A percentile compares a stretch with the other conserved stretches of the same genome.
These are phyloP conservation scores for Saprolegnia parasitica DNA, from an alignment of 352 stramenopile genomes.

Conservation along the genomic window DNA sequence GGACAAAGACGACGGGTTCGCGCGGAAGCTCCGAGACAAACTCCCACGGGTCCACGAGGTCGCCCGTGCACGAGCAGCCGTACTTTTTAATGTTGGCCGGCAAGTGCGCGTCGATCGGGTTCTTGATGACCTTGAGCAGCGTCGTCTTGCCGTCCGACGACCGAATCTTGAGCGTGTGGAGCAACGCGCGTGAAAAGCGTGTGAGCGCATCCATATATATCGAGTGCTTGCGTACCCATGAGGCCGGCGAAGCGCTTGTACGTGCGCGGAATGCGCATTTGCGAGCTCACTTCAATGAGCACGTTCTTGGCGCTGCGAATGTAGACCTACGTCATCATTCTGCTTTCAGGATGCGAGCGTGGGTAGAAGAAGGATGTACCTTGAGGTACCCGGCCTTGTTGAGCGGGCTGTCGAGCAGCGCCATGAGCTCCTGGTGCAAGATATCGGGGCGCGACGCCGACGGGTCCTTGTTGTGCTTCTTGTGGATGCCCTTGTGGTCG, in stretches of 20 bases:
- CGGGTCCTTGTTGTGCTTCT: conserved; percentile 95
- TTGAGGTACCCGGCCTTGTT: conserved; percentile 99
- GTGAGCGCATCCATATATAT: conserved; percentile 9
- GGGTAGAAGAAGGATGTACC: conserved; percentile 35
- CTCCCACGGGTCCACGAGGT: conserved; percentile 92
- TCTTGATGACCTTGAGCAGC: conserved; percentile 99
- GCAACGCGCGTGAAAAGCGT: conserved; percentile 48
- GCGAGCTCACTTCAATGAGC: conserved; percentile 97
- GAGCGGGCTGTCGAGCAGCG: conserved; percentile 97
- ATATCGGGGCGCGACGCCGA: conserved; percentile 98
- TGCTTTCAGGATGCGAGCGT: not conserved
- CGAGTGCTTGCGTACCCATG: conserved; percentile 75
- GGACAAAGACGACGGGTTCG: conserved; percentile 95
- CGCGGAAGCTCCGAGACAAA: conserved; percentile 91
- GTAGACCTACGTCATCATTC: conserved; percentile 81
- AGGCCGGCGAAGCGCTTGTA: conserved; percentile 98
- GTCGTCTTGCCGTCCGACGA: conserved; percentile 95
- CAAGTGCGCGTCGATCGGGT: conserved; percentile 96
- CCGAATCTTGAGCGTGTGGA: conserved; percentile 99
- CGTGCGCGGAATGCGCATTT: conserved; percentile 97
- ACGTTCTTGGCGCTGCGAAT: conserved; percentile 97
- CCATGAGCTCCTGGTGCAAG: conserved; percentile 98
- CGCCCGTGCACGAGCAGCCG: conserved; percentile 90
- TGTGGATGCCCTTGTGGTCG: conserved; percentile 95
- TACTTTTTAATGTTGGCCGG: conserved; percentile 94